These are phyloP conservation scores for Chiua virens DNA, from an alignment of 768 basidiomycete genomes.

Conservation along the genomic window DNA sequence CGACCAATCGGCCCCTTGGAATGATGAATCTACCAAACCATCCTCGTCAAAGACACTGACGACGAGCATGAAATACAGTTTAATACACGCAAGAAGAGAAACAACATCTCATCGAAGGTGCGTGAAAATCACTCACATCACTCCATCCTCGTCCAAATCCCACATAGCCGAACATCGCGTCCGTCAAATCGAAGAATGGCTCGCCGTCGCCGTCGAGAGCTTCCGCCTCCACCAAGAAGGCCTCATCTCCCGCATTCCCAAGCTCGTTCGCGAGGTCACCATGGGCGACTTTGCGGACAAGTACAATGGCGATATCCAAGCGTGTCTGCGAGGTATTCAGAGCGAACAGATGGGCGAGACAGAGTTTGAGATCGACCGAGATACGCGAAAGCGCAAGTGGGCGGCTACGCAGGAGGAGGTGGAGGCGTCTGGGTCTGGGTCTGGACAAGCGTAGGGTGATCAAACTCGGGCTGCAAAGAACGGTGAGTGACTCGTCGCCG, in stretches of 20 bases:
- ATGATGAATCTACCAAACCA: too few species aligned
- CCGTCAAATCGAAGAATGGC: slow-evolving; percentile 73
- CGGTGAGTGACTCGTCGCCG: slow-evolving; percentile 42
- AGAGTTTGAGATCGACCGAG: slow-evolving; percentile 61
- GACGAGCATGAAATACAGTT: slow-evolving; percentile 26
- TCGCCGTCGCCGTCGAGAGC: slow-evolving; percentile 68
- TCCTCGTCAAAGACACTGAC: neutral
- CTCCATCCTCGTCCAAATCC: too few species aligned
- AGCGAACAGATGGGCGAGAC: slow-evolving; percentile 57
- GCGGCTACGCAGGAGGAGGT: slow-evolving; percentile 61
- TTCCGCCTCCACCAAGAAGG: slow-evolving; percentile 76
- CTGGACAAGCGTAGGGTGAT: slow-evolving; percentile 19
- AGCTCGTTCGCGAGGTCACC: slow-evolving; percentile 66
- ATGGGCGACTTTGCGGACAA: slow-evolving; percentile 79
- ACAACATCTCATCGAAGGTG: slow-evolving; percentile 75
- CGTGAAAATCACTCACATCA: neutral
- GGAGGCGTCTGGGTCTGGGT: slow-evolving; percentile 42
- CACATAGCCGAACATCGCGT: slow-evolving; percentile 68
- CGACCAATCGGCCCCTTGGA: too few species aligned
- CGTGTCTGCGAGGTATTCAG: slow-evolving; percentile 66
- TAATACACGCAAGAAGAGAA: slow-evolving; percentile 69
- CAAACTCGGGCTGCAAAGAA: slow-evolving; percentile 51
- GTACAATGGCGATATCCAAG: slow-evolving; percentile 75
- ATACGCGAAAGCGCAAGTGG: slow-evolving; percentile 77
- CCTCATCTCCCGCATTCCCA: slow-evolving; percentile 71